phyloP scores from a whole-genome alignment of 2,329 filamentous ascomycete genomes.

The Sclerotiophoma versabilis region DNA sequence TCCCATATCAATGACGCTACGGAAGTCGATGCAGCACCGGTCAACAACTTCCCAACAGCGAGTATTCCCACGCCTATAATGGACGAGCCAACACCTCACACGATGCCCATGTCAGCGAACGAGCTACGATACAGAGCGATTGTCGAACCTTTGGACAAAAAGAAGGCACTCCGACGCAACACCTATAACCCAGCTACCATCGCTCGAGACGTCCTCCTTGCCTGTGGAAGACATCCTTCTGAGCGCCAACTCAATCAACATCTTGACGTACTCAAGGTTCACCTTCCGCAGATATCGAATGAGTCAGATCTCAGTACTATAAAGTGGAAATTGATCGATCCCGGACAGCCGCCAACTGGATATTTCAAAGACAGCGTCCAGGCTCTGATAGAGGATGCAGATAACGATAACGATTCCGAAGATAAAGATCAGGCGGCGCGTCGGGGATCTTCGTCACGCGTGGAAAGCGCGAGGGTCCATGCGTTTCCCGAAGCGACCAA shows the following conservation, averaged over 20 bases:
- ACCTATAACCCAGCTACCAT: conserved; percentile 68
- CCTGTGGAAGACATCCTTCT: conserved; percentile 66
- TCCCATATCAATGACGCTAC: conserved; percentile 18
- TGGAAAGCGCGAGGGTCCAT: conserved; percentile 35
- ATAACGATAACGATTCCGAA: conserved; percentile 47
- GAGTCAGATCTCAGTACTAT: conserved; percentile 64
- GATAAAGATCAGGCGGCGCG: conserved; percentile 27
- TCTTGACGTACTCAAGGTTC: conserved; percentile 57
- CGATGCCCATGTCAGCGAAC: conserved; percentile 10
- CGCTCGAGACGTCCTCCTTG: conserved; percentile 68
- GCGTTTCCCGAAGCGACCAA: conserved; percentile 40
- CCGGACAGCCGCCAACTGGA: conserved; percentile 55
- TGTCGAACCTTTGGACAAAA: conserved; percentile 56
- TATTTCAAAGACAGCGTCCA: conserved; percentile 40
- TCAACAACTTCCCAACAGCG: conserved; percentile 35
- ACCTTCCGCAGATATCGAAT: conserved; percentile 53
- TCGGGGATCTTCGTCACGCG: conserved; percentile 24
- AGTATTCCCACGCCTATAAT: conserved; percentile 19
- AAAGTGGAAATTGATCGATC: conserved; percentile 68
- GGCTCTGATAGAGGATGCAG: conserved; percentile 40
- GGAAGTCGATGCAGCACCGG: conserved; percentile 22
- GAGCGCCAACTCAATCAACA: conserved; percentile 67
- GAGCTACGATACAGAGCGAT: conserved; percentile 37
- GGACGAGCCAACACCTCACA: conserved; percentile 15
- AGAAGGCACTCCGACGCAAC: conserved; percentile 57